Conservation (phyloP, 1,284 basidiomycete genomes). For the Rhizoctonia solani region DNA sequence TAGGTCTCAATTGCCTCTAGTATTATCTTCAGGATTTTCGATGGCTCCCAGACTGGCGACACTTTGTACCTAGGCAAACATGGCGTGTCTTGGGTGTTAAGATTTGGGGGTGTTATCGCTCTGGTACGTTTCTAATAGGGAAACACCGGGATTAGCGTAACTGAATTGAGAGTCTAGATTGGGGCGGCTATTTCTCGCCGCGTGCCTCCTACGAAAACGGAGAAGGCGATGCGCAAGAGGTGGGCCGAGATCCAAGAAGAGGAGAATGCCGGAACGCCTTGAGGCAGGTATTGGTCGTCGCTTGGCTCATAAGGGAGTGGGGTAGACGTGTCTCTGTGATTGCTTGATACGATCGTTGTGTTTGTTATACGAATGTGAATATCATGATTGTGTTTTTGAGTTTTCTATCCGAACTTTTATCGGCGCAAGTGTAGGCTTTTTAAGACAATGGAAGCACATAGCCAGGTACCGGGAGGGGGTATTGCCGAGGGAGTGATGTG, state of each 20-base stretch:
- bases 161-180: conserved; percentile 45
- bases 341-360: not conserved
- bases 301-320: not conserved
- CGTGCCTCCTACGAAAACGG: conserved; percentile 84
- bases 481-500: conserved; percentile 22
- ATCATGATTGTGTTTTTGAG: not conserved
- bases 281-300: not conserved
- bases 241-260: conserved; percentile 77
- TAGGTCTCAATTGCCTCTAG: conserved; percentile 89
- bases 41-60: conserved; percentile 49
- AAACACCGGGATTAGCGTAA: not conserved
- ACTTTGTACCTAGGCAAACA: conserved; percentile 72
- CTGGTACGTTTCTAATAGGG: conserved; percentile 53
- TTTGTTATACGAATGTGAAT: not conserved
- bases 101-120: conserved; percentile 87
- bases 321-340: conserved; percentile 2
- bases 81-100: conserved; percentile 90
- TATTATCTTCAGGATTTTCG: conserved; percentile 82
- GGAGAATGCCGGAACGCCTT: conserved; percentile 46
- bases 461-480: conserved; percentile 18
- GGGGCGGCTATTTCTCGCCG: conserved; percentile 75
- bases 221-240: conserved; percentile 81
- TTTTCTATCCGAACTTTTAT: not conserved
- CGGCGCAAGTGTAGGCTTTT: conserved; percentile 4
- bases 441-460: conserved; percentile 8